A percentile compares a stretch with the other conserved stretches of the same genome.
Evolutionary conservation across 2,329 filamentous ascomycete genomes (phyloP).

Genomic region (Shiraia sp.): DNA sequence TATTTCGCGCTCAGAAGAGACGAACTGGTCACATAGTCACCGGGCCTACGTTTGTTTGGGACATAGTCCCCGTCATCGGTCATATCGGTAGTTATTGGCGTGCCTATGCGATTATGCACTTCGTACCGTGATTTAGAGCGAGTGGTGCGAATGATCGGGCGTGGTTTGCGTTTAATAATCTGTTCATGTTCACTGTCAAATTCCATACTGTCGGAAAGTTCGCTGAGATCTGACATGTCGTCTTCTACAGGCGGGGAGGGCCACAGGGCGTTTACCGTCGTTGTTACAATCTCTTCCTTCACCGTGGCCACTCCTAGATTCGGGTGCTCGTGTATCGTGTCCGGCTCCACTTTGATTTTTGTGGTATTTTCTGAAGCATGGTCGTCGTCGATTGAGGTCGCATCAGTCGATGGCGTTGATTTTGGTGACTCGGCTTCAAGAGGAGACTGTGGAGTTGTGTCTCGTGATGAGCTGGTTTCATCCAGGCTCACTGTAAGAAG

Average conservation of each 20-base stretch:
- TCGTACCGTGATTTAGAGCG: slow-evolving; percentile 41
- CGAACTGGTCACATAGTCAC: slow-evolving; percentile 76
- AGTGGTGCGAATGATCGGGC: slow-evolving; percentile 34
- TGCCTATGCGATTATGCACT: slow-evolving; percentile 29
- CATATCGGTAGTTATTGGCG: slow-evolving; percentile 29
- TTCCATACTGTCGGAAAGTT: slow-evolving; percentile 44
- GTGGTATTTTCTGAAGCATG: slow-evolving; percentile 8
- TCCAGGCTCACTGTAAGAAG: slow-evolving; percentile 33
- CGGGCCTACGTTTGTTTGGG: slow-evolving; percentile 41
- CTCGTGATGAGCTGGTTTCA: slow-evolving; percentile 33
- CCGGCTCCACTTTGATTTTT: slow-evolving; percentile 29
- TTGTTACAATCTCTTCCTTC: slow-evolving; percentile 31
- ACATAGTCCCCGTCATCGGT: slow-evolving; percentile 26
- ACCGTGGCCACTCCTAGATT: slow-evolving; percentile 35
- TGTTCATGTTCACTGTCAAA: slow-evolving; percentile 43
- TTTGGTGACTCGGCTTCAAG: slow-evolving; percentile 34
- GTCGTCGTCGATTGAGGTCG: slow-evolving; percentile 44
- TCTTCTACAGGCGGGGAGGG: slow-evolving; percentile 33
- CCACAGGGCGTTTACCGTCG: slow-evolving; percentile 36
- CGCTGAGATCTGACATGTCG: slow-evolving; percentile 45
- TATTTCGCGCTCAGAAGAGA: slow-evolving; percentile 75
- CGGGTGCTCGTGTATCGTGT: slow-evolving; percentile 23
- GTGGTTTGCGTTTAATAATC: slow-evolving; percentile 43
- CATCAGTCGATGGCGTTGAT: slow-evolving; percentile 43
- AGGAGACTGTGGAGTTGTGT: slow-evolving; percentile 35